phyloP scores from a whole-genome alignment of 2,329 filamentous ascomycete genomes.

The Stachybotrys chartarum region DNA sequence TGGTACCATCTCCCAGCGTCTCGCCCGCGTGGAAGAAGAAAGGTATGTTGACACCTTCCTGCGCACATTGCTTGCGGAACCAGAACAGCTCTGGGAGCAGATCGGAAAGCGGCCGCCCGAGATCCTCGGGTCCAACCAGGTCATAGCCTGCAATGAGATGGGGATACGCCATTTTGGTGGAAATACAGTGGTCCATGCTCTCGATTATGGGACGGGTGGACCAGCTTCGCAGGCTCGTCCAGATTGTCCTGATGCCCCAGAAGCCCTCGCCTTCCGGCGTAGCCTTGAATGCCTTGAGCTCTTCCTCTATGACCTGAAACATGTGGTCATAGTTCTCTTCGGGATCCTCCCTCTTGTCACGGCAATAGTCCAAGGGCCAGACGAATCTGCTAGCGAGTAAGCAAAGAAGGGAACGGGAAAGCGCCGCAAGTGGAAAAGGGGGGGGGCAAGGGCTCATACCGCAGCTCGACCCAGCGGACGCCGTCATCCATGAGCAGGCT shows the following conservation, averaged over 20 bases:
- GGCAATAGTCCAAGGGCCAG: constrained; percentile 65
- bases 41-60: constrained; percentile 73
- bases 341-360: constrained; percentile 53
- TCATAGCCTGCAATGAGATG: constrained; percentile 82
- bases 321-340: constrained; percentile 64
- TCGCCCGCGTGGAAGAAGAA: constrained; percentile 97
- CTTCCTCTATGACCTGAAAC: constrained; percentile 68
- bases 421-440: neutral
- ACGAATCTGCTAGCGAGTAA: constrained; percentile 42
- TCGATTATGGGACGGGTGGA: constrained; percentile 62
- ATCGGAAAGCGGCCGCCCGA: constrained; percentile 67
- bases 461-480: constrained; percentile 76
- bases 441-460: constrained; percentile 24
- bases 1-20: constrained; percentile 66
- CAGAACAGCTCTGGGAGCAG: constrained; percentile 82
- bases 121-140: constrained; percentile 80
- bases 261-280: constrained; percentile 67
- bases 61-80: constrained; percentile 80
- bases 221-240: constrained; percentile 64
- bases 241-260: constrained; percentile 80
- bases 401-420: neutral
- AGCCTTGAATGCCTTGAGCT: constrained; percentile 67
- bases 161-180: constrained; percentile 71
- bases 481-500: constrained; percentile 69
- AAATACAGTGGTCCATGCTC: constrained; percentile 82